Evolutionary conservation across 805 yeast genomes (phyloP), one percentile per base, ranked within the genome.

Genomic region (Yamadazyma philogaea): DNA sequence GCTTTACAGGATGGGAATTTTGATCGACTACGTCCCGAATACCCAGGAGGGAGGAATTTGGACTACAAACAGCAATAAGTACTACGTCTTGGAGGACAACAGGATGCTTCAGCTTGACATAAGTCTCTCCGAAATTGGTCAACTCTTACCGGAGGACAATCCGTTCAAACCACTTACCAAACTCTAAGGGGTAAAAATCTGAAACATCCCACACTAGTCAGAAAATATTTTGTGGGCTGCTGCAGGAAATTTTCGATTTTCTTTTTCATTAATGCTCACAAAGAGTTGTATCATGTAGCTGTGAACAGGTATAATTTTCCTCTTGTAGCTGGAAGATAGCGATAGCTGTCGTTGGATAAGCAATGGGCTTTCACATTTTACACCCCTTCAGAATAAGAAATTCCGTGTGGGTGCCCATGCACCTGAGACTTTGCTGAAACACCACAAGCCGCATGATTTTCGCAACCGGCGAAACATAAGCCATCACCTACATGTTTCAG

Each of bases 71-170:
- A 56, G 58, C 41, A 51, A 59, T 41, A 61, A 59, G 51, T 59
- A 56, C 44, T 52, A 56, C 21, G 56, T 65, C 17, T 46, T 70
- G 17, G 72, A 67, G 37, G 79, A 76, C 43, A 65, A 72, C 41
- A 70, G 74, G 50, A 68, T 71, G 67, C 75, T 74, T 31, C 77
- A 76, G 42, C 52, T 77, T 30, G 82, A 79, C 42, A 57, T 78
- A 8, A 68, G 75, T 3, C 54, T 81, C 30, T 75, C 71, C 30
- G 86, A 80, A 51, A 51, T 81, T 22, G 63, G 73, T n/a, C 47
- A 39, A 20, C 44, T 60, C 33, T 43, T 64, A 3, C 54, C 50
- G 11, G 64, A 60, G 12, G 33, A 28, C 17, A 37, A 16, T 27
- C 17, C 20, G 7, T 42, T 42, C 12, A 42, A 40, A 36, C 44